phyloP scores from a whole-genome alignment of 2,329 filamentous ascomycete species.

The Xenoacremonium recifei region DNA sequence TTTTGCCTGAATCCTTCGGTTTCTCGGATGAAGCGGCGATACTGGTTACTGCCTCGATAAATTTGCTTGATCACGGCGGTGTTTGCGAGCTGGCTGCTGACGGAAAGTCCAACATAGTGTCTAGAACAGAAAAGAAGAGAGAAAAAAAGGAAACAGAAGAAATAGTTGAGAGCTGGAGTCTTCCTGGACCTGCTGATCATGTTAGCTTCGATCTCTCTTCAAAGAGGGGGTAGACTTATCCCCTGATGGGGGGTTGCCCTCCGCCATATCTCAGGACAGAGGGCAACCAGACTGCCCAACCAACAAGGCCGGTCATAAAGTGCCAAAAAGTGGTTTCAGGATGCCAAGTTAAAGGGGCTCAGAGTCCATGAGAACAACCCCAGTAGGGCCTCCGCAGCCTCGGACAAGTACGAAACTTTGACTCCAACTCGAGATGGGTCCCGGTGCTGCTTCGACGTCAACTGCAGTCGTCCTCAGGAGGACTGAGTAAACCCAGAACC shows the following conservation, averaged over 20 bases:
- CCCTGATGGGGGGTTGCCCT: slow-evolving; percentile 46
- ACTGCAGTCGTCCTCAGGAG: slow-evolving; percentile 2
- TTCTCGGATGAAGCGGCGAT: too few species aligned
- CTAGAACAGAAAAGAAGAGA: too few species aligned
- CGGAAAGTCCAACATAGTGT: too few species aligned
- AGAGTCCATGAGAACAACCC: slow-evolving; percentile 4
- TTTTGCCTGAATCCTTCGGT: too few species aligned
- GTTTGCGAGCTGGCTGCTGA: too few species aligned
- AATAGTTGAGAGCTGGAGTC: too few species aligned
- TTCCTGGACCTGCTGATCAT: slow-evolving; percentile 15
- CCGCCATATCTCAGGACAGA: slow-evolving; percentile 52
- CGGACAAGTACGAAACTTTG: slow-evolving; percentile 92
- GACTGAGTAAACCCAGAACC: slow-evolving; percentile 8
- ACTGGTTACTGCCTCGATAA: too few species aligned
- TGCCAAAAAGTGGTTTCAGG: too few species aligned
- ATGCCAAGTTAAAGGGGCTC: slow-evolving; percentile 13
- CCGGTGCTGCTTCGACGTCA: slow-evolving; percentile 41
- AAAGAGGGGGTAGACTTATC: slow-evolving; percentile 45
- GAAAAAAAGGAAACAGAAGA: too few species aligned
- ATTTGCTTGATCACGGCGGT: too few species aligned
- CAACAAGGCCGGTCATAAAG: slow-evolving; percentile 25
- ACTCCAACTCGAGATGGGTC: slow-evolving; percentile 92
- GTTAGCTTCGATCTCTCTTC: slow-evolving; percentile 22
- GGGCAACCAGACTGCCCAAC: slow-evolving; percentile 46
- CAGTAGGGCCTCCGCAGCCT: slow-evolving; percentile 22